phyloP scores from a whole-genome alignment of 2,329 filamentous ascomycete genomes.

The Westerdykella aurantiaca region DNA sequence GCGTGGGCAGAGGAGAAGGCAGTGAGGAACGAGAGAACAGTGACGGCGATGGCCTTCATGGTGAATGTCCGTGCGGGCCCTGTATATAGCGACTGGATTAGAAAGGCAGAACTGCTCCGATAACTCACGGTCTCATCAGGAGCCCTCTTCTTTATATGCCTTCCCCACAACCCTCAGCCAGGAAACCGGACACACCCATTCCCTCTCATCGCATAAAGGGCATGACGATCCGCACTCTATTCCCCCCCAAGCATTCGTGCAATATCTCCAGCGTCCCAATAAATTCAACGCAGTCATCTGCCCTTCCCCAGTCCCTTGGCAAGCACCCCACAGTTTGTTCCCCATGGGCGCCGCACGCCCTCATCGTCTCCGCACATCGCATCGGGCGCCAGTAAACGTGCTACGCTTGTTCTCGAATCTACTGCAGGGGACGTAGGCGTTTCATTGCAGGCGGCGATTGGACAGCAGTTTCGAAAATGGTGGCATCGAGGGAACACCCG shows the following conservation, averaged over 20 bases:
- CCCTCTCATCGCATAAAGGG: conserved; percentile 6
- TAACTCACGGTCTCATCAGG: conserved; percentile 4
- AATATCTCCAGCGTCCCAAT: conserved; percentile 9
- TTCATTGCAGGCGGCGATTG: conserved; percentile 10
- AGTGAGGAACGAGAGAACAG: conserved; percentile 24
- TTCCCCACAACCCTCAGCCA: conserved; percentile 2
- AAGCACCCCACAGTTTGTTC: conserved; percentile 14
- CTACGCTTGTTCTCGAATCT: background rate
- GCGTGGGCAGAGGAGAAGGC: conserved; percentile 36
- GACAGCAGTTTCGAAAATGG: conserved; percentile 4
- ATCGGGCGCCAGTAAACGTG: background rate
- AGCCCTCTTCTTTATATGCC: conserved; percentile 12
- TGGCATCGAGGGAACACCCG: background rate
- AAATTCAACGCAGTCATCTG: conserved; percentile 15
- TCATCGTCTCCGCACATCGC: background rate
- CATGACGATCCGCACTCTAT: conserved; percentile 16
- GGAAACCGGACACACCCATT: conserved; percentile 3
- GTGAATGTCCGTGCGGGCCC: conserved; percentile 4
- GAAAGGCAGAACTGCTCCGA: background rate
- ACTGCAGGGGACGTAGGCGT: conserved; percentile 4
- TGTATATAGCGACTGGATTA: conserved; percentile 5
- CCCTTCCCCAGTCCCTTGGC: conserved; percentile 10
- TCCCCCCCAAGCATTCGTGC: conserved; percentile 11
- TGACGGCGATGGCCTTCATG: conserved; percentile 27
- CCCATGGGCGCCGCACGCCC: background rate